phyloP scores from a whole-genome alignment of 2,329 filamentous ascomycete species.

The Ophiostoma ulmi region DNA sequence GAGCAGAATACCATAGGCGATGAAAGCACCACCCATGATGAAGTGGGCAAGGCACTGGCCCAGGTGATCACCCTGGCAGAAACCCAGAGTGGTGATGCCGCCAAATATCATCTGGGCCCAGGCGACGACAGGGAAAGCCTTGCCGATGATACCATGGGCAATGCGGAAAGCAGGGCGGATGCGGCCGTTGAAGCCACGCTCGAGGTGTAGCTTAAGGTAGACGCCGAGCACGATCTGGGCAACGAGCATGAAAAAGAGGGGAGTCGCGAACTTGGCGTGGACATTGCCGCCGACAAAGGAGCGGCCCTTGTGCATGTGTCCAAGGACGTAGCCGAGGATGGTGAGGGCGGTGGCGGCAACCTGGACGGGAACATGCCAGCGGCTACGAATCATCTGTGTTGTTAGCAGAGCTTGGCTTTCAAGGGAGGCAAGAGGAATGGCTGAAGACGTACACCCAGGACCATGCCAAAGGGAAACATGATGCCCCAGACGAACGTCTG shows the following conservation, averaged over 20 bases:
- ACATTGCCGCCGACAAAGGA: constrained; percentile 72
- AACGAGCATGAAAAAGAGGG: constrained; percentile 72
- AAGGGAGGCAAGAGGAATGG: not conserved
- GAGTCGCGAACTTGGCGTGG: constrained; percentile 74
- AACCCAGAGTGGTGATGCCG: constrained; percentile 84
- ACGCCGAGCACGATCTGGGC: constrained; percentile 72
- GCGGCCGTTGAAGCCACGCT: constrained; percentile 69
- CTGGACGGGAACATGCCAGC: constrained; percentile 93
- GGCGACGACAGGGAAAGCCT: constrained; percentile 74
- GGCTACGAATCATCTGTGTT: constrained; percentile 71
- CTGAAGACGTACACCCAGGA: constrained; percentile 65
- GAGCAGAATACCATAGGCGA: constrained; percentile 84
- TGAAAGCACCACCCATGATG: constrained; percentile 97
- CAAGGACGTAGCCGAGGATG: constrained; percentile 81
- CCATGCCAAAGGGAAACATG: constrained; percentile 92
- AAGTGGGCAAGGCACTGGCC: constrained; percentile 95
- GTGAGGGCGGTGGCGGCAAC: constrained; percentile 68
- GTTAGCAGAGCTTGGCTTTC: not conserved
- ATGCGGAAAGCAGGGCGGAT: constrained; percentile 68
- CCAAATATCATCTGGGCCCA: constrained; percentile 97
- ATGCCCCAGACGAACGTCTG: constrained; percentile 86
- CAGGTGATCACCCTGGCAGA: constrained; percentile 84
- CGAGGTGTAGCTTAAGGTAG: constrained; percentile 85
- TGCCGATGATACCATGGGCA: constrained; percentile 76
- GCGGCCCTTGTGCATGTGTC: constrained; percentile 83